phyloP scores from a whole-genome alignment of 2,329 filamentous ascomycete species.

The Pseudocercospora crystallina region DNA sequence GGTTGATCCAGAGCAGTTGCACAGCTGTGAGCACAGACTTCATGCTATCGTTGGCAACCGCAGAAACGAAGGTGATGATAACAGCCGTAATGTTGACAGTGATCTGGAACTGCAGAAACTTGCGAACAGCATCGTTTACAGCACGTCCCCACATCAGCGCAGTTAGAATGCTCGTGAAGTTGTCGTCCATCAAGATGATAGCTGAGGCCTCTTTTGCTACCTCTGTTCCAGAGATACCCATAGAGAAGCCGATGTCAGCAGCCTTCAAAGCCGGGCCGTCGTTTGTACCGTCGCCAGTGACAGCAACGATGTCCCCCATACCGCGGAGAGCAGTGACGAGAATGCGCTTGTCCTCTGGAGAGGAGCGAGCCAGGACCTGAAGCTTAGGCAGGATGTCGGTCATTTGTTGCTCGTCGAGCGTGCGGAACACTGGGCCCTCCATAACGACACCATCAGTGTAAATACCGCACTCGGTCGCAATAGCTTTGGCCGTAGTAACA shows the following conservation, averaged over 20 bases:
- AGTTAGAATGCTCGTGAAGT: constrained; percentile 62
- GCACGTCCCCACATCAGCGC: constrained; percentile 62
- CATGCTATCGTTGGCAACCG: constrained; percentile 69
- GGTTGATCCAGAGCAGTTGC: constrained; percentile 91
- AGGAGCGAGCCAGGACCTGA: constrained; percentile 67
- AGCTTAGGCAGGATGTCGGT: constrained; percentile 60
- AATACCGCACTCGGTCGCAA: constrained; percentile 72
- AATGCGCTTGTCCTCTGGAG: constrained; percentile 67
- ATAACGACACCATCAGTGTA: constrained; percentile 46
- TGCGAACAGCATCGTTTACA: constrained; percentile 56
- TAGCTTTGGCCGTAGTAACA: constrained; percentile 70
- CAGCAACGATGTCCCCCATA: constrained; percentile 65
- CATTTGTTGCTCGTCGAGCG: constrained; percentile 46
- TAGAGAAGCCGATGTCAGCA: constrained; percentile 67
- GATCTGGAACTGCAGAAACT: constrained; percentile 68
- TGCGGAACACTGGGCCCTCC: constrained; percentile 47
- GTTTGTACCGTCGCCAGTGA: constrained; percentile 66
- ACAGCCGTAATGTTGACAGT: constrained; percentile 93
- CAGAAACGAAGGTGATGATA: constrained; percentile 80
- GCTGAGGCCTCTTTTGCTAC: constrained; percentile 63
- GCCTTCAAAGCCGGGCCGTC: constrained; percentile 65
- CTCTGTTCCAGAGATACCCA: constrained; percentile 66
- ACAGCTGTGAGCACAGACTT: constrained; percentile 80
- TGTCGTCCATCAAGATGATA: constrained; percentile 63
- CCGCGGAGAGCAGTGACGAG: constrained; percentile 64